Conservation (phyloP, 306 rosid species). For the Cucurbita pepo region DNA sequence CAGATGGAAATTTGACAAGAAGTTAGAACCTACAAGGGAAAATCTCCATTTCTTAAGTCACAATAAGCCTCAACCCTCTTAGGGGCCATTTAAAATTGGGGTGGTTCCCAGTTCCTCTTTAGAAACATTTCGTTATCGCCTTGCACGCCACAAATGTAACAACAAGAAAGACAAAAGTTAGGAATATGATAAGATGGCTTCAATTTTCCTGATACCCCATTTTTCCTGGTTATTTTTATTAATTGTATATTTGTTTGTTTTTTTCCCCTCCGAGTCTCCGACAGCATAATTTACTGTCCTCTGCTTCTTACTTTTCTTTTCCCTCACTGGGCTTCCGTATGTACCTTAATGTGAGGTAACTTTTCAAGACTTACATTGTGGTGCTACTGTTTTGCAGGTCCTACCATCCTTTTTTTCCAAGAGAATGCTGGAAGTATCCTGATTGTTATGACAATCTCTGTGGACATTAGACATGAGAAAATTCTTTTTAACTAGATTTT, state of each 20-base stretch:
- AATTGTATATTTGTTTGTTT: not conserved
- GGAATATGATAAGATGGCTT: not conserved
- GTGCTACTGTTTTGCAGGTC: constrained; percentile 51
- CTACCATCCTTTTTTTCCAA: constrained; percentile 90
- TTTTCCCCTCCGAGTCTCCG: not conserved
- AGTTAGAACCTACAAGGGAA: not conserved
- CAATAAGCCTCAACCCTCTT: not conserved
- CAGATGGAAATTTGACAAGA: not conserved
- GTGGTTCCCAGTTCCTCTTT: not conserved
- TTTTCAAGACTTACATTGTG: constrained; percentile 7
- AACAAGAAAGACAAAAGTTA: not conserved
- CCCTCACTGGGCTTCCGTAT: not conserved
- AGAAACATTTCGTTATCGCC: not conserved
- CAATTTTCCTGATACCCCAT: not conserved
- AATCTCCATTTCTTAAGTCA: not conserved
- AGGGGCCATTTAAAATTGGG: not conserved
- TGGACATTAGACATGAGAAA: not conserved
- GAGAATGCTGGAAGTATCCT: constrained; percentile 99
- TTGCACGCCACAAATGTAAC: not conserved
- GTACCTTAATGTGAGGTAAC: not conserved
- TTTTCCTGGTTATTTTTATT: not conserved
- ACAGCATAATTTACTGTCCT: not conserved
- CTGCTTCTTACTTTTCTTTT: not conserved
- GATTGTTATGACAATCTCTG: constrained; percentile 4
- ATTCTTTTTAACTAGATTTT: not conserved